A percentile compares a stretch with the other conserved stretches of the same genome.
These are phyloP conservation scores for Pseudopediastrum boryanum DNA, from an alignment of 139 green algal genomes.

Conservation along the genomic window DNA sequence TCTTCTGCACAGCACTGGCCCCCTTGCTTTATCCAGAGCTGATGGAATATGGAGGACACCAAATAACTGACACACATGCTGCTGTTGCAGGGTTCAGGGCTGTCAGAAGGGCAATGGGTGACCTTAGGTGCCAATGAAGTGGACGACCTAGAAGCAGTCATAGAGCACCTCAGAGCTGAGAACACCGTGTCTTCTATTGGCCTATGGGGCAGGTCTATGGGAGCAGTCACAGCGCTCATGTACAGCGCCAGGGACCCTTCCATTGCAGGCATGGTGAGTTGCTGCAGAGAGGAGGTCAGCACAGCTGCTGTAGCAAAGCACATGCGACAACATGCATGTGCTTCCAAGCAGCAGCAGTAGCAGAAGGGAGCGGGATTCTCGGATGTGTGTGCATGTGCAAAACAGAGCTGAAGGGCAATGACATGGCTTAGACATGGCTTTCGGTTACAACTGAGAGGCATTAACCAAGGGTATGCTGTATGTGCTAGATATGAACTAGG, in stretches of 20 bases:
- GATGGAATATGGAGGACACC: background rate
- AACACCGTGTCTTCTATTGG: conserved; percentile 74
- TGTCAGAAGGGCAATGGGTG: conserved; percentile 90
- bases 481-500: too few relatives aligned
- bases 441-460: too few relatives aligned
- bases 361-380: too few relatives aligned
- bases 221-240: conserved; percentile 90
- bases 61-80: background rate
- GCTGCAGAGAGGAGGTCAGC: too few relatives aligned
- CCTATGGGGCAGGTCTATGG: conserved; percentile 96
- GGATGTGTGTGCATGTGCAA: too few relatives aligned
- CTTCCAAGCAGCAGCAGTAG: too few relatives aligned
- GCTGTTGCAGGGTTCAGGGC: conserved; percentile 79
- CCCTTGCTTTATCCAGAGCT: background rate
- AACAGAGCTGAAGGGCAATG: too few relatives aligned
- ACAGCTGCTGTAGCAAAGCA: too few relatives aligned
- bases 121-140: conserved; percentile 88
- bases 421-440: too few relatives aligned
- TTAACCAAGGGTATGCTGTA: too few relatives aligned
- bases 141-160: conserved; percentile 74
- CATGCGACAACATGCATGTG: too few relatives aligned
- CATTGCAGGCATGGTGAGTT: conserved; percentile 74
- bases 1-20: too few relatives aligned
- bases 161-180: conserved; percentile 51
- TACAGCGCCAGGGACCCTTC: conserved; percentile 71